phyloP scores from a whole-genome alignment of 208 protist species.

The Trypanosomatidae sp. region DNA sequence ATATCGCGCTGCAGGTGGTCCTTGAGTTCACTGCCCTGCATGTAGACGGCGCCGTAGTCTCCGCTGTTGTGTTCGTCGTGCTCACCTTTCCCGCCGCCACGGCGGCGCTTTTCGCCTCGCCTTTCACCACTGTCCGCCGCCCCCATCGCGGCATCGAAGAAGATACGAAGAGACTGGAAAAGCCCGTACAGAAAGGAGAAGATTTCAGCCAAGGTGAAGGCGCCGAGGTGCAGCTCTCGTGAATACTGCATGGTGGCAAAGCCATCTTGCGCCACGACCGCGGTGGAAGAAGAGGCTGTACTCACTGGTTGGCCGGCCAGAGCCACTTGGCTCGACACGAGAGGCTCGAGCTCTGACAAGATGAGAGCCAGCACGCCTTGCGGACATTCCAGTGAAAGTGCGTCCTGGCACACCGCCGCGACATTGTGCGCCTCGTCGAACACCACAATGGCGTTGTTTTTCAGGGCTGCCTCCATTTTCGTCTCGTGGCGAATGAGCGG shows the following conservation, averaged over 20 bases:
- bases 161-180: constrained; percentile 32
- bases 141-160: constrained; percentile 10
- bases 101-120: constrained; percentile 16
- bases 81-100: neutral
- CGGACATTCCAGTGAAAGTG: constrained; percentile 51
- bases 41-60: neutral
- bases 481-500: constrained; percentile 85
- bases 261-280: neutral
- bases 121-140: neutral
- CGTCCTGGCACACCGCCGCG: constrained; percentile 66
- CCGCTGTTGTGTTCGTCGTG: neutral
- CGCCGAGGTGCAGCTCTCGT: constrained; percentile 60
- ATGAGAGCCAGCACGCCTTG: constrained; percentile 37
- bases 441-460: constrained; percentile 89
- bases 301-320: constrained; percentile 5
- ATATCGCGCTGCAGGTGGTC: constrained; percentile 16
- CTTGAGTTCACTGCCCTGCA: constrained; percentile 10
- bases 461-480: constrained; percentile 71
- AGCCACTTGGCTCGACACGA: constrained; percentile 22
- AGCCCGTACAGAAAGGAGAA: constrained; percentile 52
- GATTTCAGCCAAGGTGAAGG: constrained; percentile 54
- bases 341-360: constrained; percentile 47
- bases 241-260: constrained; percentile 41
- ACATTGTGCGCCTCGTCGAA: constrained; percentile 98
- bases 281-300: neutral